Evolutionary conservation across 768 basidiomycete genomes (phyloP), one percentile per base, ranked within the genome.

Genomic region (Tylopilus rubrobrunneus): DNA sequence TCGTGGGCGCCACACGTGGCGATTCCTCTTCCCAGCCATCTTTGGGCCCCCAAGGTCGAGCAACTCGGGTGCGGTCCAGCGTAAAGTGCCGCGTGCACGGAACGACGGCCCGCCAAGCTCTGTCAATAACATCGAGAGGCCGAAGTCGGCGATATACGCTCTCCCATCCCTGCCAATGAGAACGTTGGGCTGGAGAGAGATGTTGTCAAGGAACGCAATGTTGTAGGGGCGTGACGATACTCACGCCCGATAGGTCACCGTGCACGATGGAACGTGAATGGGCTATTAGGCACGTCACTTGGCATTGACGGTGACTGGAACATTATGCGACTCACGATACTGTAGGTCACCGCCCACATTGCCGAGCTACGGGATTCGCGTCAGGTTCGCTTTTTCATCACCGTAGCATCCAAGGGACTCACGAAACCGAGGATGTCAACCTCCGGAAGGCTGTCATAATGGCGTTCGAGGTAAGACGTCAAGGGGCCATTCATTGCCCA

Each of bases 401-500:
- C 29, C 29, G 25, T 25, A 5, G 25, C 25, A 25, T 25, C 25
- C 25, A 25, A 25, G 25, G 25, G 25, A 25, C 25, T 25, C 7
- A 31, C 29, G 3, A 31, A 10, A 31, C 10, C 10, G 10, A 31
- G 29, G 29, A 31, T 31, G 2, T 4, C 7, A 31, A 31, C 29
- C 25, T 31, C 7, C 8, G 29, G 10, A 10, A 31, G 10, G 29
- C 29, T 31, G 7, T 31, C 29, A 31, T 31, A 31, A 7, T 10
- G 29, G 29, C 7, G 8, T 10, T 31, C 29, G 7, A 31, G 29
- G 10, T 31, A 8, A 7, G 29, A 7, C 29, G 10, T 31, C 29
- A 7, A 31, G 29, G 29, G 7, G 10, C 29, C 29, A 31, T 31
- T 62, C 2, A 4, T 31, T 31, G 10, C 50, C 66, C 64, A 66